A percentile compares a stretch with the other conserved stretches of the same genome.
phyloP scores from a whole-genome alignment of 2,329 filamentous ascomycete genomes.

The Fusarium sp. region DNA sequence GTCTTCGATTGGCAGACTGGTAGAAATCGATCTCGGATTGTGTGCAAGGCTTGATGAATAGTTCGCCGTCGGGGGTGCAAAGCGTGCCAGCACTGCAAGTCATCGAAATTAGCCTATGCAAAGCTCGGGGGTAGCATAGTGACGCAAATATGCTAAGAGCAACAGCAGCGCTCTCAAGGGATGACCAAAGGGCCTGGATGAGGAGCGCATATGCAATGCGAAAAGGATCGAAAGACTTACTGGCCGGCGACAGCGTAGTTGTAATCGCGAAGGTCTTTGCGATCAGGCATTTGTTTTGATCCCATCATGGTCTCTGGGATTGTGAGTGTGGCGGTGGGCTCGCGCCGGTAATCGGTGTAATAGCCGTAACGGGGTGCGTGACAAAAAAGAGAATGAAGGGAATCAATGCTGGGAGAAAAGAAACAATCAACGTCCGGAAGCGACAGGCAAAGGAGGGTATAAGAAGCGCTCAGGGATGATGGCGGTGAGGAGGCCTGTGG shows the following conservation, averaged over 20 bases:
- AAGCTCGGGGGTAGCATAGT: constrained; percentile 23
- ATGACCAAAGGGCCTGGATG: neutral
- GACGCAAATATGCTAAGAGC: constrained; percentile 30
- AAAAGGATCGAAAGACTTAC: constrained; percentile 64
- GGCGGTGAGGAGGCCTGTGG: constrained; percentile 28
- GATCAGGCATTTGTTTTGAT: constrained; percentile 62
- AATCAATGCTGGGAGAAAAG: constrained; percentile 10
- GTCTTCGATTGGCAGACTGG: constrained; percentile 73
- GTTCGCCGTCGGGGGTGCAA: constrained; percentile 82
- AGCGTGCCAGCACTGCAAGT: constrained; percentile 84
- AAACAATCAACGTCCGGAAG: constrained; percentile 22
- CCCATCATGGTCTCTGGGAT: constrained; percentile 39
- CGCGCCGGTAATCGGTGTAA: constrained; percentile 28
- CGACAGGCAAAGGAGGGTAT: constrained; percentile 30
- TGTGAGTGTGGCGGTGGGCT: constrained; percentile 34
- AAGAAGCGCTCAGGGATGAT: constrained; percentile 8
- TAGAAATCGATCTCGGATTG: constrained; percentile 90
- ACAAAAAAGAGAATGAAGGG: neutral
- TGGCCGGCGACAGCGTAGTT: constrained; percentile 85
- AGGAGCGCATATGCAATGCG: constrained; percentile 23
- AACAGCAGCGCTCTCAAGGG: constrained; percentile 5
- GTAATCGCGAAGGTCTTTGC: constrained; percentile 74
- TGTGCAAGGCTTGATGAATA: constrained; percentile 96
- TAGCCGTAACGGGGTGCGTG: neutral
- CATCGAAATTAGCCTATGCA: constrained; percentile 30